Conservation (phyloP, 177 flowering plant genomes). For the Telopea speciosissima region DNA sequence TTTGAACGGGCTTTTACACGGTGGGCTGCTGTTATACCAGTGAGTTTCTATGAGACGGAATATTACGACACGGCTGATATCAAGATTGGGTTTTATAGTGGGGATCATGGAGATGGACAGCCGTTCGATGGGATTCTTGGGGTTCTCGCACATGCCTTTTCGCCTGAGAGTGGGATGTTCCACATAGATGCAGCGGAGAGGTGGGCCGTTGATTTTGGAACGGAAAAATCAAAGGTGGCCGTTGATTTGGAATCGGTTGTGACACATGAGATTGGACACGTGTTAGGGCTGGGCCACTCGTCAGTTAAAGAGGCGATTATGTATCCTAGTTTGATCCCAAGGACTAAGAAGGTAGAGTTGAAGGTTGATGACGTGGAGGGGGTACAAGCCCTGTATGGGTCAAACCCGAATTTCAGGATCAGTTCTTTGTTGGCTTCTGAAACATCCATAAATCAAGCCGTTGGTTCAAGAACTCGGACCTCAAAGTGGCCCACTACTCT, state of each 20-base stretch:
- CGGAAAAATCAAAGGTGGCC: slow-evolving; percentile 48
- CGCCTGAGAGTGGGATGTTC: slow-evolving; percentile 78
- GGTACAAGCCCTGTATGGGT: slow-evolving; percentile 76
- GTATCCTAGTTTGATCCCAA: slow-evolving; percentile 83
- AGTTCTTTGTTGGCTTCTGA: slow-evolving; percentile 45
- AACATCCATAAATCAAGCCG: slow-evolving; percentile 20
- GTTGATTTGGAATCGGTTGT: slow-evolving; percentile 90
- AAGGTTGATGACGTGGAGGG: slow-evolving; percentile 80
- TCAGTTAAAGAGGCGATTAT: slow-evolving; percentile 71
- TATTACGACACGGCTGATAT: slow-evolving; percentile 56
- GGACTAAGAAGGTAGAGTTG: slow-evolving; percentile 66
- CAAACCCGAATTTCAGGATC: slow-evolving; percentile 71
- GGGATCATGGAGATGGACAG: slow-evolving; percentile 92
- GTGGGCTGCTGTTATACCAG: slow-evolving; percentile 74
- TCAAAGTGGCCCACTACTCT: slow-evolving; percentile 16
- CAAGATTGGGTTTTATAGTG: slow-evolving; percentile 60
- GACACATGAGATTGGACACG: slow-evolving; percentile 90
- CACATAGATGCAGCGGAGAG: slow-evolving; percentile 75
- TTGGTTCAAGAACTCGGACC: slow-evolving; percentile 4
- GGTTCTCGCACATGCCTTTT: slow-evolving; percentile 79
- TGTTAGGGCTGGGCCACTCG: slow-evolving; percentile 79
- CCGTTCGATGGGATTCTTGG: slow-evolving; percentile 90
- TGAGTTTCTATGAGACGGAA: slow-evolving; percentile 43
- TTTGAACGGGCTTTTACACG: slow-evolving; percentile 52
- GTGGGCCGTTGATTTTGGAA: slow-evolving; percentile 66